Evolutionary conservation across 306 rosid genomes (phyloP), one percentile per base, ranked within the genome.

Genomic region (Hylodesmum podocarpum): DNA sequence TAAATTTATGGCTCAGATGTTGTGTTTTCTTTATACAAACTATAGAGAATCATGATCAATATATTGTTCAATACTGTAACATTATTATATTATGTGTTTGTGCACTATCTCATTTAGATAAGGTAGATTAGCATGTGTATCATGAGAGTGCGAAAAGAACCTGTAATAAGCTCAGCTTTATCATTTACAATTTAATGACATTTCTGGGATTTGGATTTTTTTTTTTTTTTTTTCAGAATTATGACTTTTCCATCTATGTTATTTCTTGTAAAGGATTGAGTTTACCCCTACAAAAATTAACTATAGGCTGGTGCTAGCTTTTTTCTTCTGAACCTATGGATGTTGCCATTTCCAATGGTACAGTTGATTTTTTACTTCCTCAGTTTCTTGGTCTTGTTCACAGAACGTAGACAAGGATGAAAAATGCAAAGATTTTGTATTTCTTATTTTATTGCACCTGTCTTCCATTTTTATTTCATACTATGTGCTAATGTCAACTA

Each of bases 231-330:
- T 51, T n/a, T n/a, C n/a, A n/a, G 29, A 29, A 44, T n/a, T 39
- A 34, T 12, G 37, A 73, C 41, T 31, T 16, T 76, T 12, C 49
- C 55, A 31, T 59, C 49, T 70, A 51, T 49, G 49, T 67, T 39
- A 34, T 33, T 58, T 57, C 63, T 77, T 47, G 27, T 50, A 49
- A 55, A 66, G 61, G 46, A 33, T 78, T 59, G 62, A 27, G 47
- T 28, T 68, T 68, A 47, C 39, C 15, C 8, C 47, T 19, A 24
- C 70, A 15, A 36, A 50, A 49, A 55, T 59, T 66, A 67, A 34
- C 58, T 25, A 2, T 41, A 8, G 66, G 28, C 37, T 13, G 29
- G 40, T 53, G 72, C 15, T 9, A 54, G 14, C 71, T 70, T 57
- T 59, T 73, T 77, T 8, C 80, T 68, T 67, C 0, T 41, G 68